A percentile compares a stretch with the other conserved stretches of the same genome.
Conservation (phyloP, 192 early-diverging fungal species). For the Gamsiella multidivaricata region DNA sequence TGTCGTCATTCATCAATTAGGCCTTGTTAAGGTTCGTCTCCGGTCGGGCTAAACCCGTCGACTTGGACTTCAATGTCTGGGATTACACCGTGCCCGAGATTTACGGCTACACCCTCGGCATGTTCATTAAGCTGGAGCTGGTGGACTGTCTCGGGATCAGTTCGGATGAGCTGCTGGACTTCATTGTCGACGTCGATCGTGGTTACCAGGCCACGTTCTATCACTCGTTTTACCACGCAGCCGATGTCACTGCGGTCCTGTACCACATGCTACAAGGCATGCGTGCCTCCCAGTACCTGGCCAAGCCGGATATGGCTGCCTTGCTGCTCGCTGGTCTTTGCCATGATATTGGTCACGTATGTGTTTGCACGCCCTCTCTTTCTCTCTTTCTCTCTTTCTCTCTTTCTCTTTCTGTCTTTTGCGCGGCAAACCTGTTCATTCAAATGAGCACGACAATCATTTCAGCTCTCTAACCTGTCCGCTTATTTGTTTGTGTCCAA, state of each 20-base stretch:
- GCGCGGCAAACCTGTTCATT: too few species aligned
- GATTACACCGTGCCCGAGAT: conserved; percentile 78
- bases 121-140: conserved; percentile 77
- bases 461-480: not conserved
- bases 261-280: conserved; percentile 81
- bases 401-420: not conserved
- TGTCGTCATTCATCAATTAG: conserved; percentile 27
- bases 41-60: conserved; percentile 50
- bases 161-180: conserved; percentile 79
- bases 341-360: conserved; percentile 90
- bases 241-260: conserved; percentile 88
- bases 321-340: conserved; percentile 87
- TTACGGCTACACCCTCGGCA: conserved; percentile 85
- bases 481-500: conserved; percentile 10
- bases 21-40: conserved; percentile 63
- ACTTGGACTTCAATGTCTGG: conserved; percentile 72
- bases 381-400: not conserved
- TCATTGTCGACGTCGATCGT: conserved; percentile 84
- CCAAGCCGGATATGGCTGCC: conserved; percentile 77
- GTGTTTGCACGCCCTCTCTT: conserved; percentile 6
- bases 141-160: conserved; percentile 69
- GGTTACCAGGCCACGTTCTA: conserved; percentile 89
- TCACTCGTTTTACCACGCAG: conserved; percentile 92
- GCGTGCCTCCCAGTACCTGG: conserved; percentile 72
- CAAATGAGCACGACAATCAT: not conserved